Conservation (phyloP, 2,329 filamentous ascomycete genomes). For the Rhytidhysteron rufulum region DNA sequence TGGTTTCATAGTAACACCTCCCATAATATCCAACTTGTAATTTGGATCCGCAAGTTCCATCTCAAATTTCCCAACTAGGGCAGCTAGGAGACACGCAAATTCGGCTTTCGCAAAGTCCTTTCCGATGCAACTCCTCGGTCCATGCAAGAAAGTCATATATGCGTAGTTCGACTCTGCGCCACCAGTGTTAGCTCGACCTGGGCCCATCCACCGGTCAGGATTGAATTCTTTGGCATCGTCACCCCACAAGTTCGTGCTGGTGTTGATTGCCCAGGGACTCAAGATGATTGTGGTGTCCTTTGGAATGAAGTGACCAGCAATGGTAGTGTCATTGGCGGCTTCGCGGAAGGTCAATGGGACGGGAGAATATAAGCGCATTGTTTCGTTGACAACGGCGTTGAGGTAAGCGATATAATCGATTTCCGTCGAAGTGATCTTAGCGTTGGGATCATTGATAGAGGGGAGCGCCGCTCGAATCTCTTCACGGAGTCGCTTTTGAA, state of each 20-base stretch:
- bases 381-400: conserved; percentile 73
- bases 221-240: conserved; percentile 69
- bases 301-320: conserved; percentile 63
- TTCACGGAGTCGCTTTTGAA: conserved; percentile 47
- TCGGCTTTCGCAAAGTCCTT: conserved; percentile 76
- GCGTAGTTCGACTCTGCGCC: conserved; percentile 73
- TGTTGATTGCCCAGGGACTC: conserved; percentile 65
- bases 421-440: conserved; percentile 50
- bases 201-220: conserved; percentile 57
- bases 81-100: conserved; percentile 77
- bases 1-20: conserved; percentile 69
- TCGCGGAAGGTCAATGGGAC: conserved; percentile 68
- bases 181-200: conserved; percentile 56
- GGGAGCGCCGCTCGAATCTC: conserved; percentile 49
- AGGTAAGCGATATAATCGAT: conserved; percentile 76
- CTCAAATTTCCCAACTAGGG: conserved; percentile 71
- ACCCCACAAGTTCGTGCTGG: conserved; percentile 68
- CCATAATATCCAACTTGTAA: conserved; percentile 61
- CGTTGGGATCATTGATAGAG: conserved; percentile 32
- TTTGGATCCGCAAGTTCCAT: conserved; percentile 59
- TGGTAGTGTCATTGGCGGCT: conserved; percentile 60
- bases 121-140: conserved; percentile 82
- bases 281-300: conserved; percentile 68
- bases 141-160: conserved; percentile 79
- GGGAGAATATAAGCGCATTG: conserved; percentile 68